Base-by-base conservation (phyloP, 768 basidiomycete genomes). In the Imleria badia region DNA sequence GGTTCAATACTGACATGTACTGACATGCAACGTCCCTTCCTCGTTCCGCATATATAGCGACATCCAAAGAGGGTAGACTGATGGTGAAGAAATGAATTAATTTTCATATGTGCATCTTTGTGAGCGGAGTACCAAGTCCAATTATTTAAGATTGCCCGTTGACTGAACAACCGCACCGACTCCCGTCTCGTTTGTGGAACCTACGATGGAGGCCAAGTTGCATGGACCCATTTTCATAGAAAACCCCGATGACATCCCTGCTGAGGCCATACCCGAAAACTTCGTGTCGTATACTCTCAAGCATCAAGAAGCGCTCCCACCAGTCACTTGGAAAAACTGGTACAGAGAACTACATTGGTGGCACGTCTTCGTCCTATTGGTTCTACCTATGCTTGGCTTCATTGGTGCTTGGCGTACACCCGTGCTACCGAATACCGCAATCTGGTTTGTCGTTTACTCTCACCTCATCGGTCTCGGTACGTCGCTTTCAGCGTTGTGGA, bases 401-500 rank as follows among this genome's bases (percentile, higher is more conserved):
- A 20, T 55, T 8, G 52, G 52, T 39, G 23, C 43, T 19, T 45
- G 36, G 14, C 3, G 49, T 30, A 57, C 56, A n/a, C 56, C 56
- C 23, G 13, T 55, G 38, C 46, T 3, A 12, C 7, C 6, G 7
- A 41, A 39, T 12, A 57, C 56, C 9, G 22, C 11, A 8, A 23
- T 49, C 31, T 57, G 56, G 56, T 40, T 41, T n/a, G n/a, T n/a
- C n/a, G n/a, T n/a, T n/a, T n/a, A n/a, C n/a, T n/a, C n/a, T n/a
- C n/a, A n/a, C n/a, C 72, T 84, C 62, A 87, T 85, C 5, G 94
- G 92, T 46, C 76, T 94, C 15, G 91, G 89, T 83, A 66, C 62
- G 80, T 77, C 60, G 45, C 22, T 30, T 38, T 45, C 35, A 8
- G 15, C 12, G 3, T 31, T 5, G 12, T 5, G 15, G 12, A 33